These are phyloP conservation scores for Kalmanozyma brasiliensis DNA, from an alignment of 1,284 basidiomycete genomes.

Conservation along the genomic window DNA sequence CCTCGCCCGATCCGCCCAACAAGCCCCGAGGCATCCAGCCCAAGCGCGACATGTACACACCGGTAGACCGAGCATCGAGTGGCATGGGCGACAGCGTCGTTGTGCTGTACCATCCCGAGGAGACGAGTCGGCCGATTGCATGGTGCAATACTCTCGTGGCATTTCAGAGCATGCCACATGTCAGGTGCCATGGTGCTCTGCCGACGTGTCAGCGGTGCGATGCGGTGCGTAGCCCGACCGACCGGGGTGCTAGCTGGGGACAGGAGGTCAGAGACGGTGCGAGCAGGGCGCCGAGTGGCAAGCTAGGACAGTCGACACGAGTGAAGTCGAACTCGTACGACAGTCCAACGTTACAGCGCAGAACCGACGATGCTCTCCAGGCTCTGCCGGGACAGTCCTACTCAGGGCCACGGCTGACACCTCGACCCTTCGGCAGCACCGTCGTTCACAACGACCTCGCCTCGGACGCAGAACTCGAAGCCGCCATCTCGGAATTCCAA, in stretches of 20 bases:
- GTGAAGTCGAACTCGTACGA: too few relatives aligned
- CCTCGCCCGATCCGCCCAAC: slow-evolving; percentile 22
- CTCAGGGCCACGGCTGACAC: too few relatives aligned
- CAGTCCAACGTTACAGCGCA: too few relatives aligned
- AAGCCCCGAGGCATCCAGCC: slow-evolving; percentile 34
- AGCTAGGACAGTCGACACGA: not conserved
- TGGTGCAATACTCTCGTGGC: slow-evolving; percentile 47
- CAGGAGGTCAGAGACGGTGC: not conserved
- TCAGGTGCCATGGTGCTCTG: slow-evolving; percentile 21
- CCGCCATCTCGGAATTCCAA: slow-evolving; percentile 35
- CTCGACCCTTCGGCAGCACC: not conserved
- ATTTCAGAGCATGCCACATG: slow-evolving; percentile 21
- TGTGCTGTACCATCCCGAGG: slow-evolving; percentile 40
- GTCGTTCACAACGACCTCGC: not conserved
- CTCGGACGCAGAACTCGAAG: slow-evolving; percentile 20
- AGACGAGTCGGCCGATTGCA: slow-evolving; percentile 33
- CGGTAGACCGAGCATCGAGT: slow-evolving; percentile 1
- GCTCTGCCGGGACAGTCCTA: too few relatives aligned
- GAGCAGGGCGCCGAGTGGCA: slow-evolving; percentile 5
- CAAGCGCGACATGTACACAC: not conserved
- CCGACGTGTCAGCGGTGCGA: slow-evolving; percentile 47
- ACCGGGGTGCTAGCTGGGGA: not conserved
- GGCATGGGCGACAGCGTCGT: slow-evolving; percentile 44
- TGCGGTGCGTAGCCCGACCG: slow-evolving; percentile 14
- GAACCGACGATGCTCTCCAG: too few relatives aligned